Percentiles rank a stretch among this genome's conserved stretches.
Evolutionary conservation across 1,139 yeast genomes (phyloP).

Genomic region (Insectozyma bohioensis): DNA sequence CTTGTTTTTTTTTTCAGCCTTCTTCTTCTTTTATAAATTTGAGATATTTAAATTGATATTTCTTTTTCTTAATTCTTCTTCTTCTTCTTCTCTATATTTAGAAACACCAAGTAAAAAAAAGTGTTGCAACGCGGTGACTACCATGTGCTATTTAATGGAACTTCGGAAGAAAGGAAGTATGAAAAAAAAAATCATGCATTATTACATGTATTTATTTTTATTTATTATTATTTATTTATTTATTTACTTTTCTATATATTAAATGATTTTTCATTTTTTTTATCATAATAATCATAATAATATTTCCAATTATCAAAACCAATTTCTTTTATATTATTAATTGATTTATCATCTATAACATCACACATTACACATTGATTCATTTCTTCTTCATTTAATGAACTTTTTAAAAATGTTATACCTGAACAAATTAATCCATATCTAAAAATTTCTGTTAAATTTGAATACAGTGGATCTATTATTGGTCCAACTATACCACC

Average conservation of each 20-base stretch:
- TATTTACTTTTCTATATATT: conserved; percentile 2
- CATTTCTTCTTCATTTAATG: conserved; percentile 29
- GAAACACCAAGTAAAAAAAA: no score
- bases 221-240: no score
- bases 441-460: conserved; percentile 54
- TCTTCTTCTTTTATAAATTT: no score
- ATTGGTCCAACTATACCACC: conserved; percentile 62
- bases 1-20: no score
- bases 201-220: no score
- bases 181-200: no score
- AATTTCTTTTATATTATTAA: conserved; percentile 39
- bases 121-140: no score
- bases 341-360: conserved; percentile 36
- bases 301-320: conserved; percentile 44
- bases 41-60: no score
- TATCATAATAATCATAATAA: conserved; percentile 40
- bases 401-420: conserved; percentile 50
- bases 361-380: conserved; percentile 41
- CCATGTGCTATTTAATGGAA: no score
- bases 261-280: conserved; percentile 15
- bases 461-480: conserved; percentile 55
- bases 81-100: no score
- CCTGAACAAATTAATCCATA: conserved; percentile 62
- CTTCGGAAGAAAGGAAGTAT: no score
- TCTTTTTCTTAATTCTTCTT: no score